Evolutionary conservation across 1,284 basidiomycete species (phyloP).

Genomic region (Moesziomyces sp.): DNA sequence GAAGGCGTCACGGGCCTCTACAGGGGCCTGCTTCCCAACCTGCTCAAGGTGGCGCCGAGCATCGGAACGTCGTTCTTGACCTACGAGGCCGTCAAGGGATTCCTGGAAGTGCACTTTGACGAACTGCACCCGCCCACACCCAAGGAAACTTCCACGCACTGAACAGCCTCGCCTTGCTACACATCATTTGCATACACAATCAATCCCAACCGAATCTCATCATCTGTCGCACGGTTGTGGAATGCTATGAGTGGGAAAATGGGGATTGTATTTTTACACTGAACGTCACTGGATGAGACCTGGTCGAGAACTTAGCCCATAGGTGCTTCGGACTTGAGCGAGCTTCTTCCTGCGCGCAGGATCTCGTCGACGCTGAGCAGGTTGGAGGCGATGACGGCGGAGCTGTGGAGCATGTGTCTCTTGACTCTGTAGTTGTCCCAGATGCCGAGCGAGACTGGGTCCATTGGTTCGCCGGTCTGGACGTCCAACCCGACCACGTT

Average conservation of each 20-base stretch:
- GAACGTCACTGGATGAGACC: not conserved
- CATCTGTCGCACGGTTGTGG: not conserved
- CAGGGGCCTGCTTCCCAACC: constrained; percentile 88
- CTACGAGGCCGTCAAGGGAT: constrained; percentile 56
- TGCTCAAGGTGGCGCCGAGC: constrained; percentile 75
- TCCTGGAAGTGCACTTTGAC: constrained; percentile 42
- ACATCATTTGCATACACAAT: constrained; percentile 1
- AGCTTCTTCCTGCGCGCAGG: constrained; percentile 78
- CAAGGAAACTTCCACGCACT: constrained; percentile 16
- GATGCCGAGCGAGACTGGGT: constrained; percentile 92
- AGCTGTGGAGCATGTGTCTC: constrained; percentile 95
- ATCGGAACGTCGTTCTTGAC: constrained; percentile 63
- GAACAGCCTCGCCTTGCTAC: not conserved
- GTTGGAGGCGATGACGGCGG: constrained; percentile 97
- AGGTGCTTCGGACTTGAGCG: constrained; percentile 60
- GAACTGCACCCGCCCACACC: constrained; percentile 15
- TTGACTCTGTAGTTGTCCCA: constrained; percentile 99
- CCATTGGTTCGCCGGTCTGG: constrained; percentile 93
- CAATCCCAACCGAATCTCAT: not conserved
- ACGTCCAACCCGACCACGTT: constrained; percentile 86
- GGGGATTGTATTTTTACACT: too few relatives aligned
- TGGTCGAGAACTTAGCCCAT: constrained; percentile 27
- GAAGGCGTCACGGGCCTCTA: constrained; percentile 84
- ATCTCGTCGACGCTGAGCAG: constrained; percentile 95
- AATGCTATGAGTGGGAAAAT: not conserved